These are phyloP conservation scores for Naganishia sp. DNA, from an alignment of 1,284 basidiomycete genomes.

Conservation along the genomic window DNA sequence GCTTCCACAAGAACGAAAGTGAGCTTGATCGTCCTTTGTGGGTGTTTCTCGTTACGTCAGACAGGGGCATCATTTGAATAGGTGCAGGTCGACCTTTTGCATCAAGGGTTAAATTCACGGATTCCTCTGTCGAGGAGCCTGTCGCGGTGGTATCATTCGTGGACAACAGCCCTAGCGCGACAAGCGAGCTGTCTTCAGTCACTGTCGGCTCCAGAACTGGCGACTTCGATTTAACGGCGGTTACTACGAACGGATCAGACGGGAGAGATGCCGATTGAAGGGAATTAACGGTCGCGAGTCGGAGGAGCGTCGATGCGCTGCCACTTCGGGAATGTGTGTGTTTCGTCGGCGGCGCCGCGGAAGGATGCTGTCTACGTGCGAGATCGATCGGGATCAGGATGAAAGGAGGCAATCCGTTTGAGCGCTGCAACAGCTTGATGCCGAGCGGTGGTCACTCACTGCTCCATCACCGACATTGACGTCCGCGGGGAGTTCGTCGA, in stretches of 20 bases:
- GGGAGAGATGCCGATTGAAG: neutral
- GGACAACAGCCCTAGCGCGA: slow-evolving; percentile 4
- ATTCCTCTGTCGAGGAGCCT: too few relatives aligned
- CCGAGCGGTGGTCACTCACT: neutral
- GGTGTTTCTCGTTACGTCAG: neutral
- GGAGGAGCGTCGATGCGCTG: slow-evolving; percentile 3
- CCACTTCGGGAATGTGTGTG: slow-evolving; percentile 10
- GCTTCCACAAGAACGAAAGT: slow-evolving; percentile 14
- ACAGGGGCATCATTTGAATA: neutral
- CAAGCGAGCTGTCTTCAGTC: neutral
- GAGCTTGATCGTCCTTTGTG: slow-evolving; percentile 19
- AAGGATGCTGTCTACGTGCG: neutral
- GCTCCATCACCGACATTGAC: neutral
- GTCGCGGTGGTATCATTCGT: neutral
- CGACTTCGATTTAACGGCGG: neutral
- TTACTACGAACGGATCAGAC: neutral
- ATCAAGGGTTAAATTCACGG: too few relatives aligned
- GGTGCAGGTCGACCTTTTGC: neutral
- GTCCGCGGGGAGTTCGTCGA: neutral
- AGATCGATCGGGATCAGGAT: neutral
- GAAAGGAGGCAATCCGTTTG: neutral
- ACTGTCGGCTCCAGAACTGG: neutral
- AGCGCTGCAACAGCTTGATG: neutral
- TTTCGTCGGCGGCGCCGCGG: neutral
- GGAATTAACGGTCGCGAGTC: slow-evolving; percentile 3